Evolutionary conservation across 2,329 filamentous ascomycete species (phyloP).

Genomic region (Apiospora kogelbergensis): DNA sequence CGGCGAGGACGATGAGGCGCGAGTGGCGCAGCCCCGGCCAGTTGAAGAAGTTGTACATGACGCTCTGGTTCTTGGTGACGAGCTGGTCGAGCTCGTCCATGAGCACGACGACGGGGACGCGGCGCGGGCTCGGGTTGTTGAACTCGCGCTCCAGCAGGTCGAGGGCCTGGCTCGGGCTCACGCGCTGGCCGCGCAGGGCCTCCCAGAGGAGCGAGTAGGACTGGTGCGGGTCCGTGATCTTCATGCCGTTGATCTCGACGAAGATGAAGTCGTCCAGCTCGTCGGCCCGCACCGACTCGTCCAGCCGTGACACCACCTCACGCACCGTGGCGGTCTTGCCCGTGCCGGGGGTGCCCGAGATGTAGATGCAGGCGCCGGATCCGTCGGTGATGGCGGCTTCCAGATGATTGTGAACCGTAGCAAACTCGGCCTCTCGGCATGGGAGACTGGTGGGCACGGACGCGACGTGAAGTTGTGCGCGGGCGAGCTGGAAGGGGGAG

Average conservation of each 20-base stretch:
- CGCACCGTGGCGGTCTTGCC: slow-evolving; percentile 97
- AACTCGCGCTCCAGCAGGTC: slow-evolving; percentile 92
- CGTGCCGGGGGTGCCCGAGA: slow-evolving; percentile 96
- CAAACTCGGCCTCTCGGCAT: slow-evolving; percentile 89
- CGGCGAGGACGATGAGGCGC: slow-evolving; percentile 90
- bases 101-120: slow-evolving; percentile 92
- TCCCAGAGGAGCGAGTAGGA: slow-evolving; percentile 96
- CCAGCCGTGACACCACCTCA: slow-evolving; percentile 86
- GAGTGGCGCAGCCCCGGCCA: slow-evolving; percentile 94
- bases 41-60: slow-evolving; percentile 99
- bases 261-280: slow-evolving; percentile 99
- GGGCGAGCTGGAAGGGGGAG: slow-evolving; percentile 89
- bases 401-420: slow-evolving; percentile 87
- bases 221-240: slow-evolving; percentile 96
- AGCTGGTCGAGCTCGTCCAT: slow-evolving; percentile 99
- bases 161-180: slow-evolving; percentile 87
- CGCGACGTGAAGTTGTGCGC: slow-evolving; percentile 87
- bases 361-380: slow-evolving; percentile 95
- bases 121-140: slow-evolving; percentile 81
- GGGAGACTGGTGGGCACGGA: slow-evolving; percentile 87
- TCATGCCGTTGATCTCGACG: slow-evolving; percentile 99
- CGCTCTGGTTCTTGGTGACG: slow-evolving; percentile 97
- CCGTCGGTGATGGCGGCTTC: slow-evolving; percentile 93
- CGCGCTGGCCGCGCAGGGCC: slow-evolving; percentile 87
- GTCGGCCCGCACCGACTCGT: slow-evolving; percentile 82